Base-by-base conservation (phyloP, 345 rosid species). In the Citrus hindsii region DNA sequence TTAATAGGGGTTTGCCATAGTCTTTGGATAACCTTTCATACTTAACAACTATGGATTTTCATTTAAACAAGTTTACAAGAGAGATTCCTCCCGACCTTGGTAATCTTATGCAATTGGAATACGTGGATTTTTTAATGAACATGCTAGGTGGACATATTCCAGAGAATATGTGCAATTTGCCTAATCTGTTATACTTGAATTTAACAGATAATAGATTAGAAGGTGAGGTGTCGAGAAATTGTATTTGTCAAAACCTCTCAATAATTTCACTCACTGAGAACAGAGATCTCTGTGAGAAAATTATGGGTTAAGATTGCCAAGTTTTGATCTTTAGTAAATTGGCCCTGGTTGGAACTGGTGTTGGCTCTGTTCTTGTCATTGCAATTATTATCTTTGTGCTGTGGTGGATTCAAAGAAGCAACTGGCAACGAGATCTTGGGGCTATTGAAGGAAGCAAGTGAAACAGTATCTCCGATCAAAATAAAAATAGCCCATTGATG, bases 1-100 rank as follows among this genome's bases (percentile, higher is more conserved):
- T 42, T 42, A 12, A 42, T 42, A 2, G 48, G 14, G 48, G 48
- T 42, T 42, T 42, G 48, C 48, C 86, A 10, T 33, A 27, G 7
- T 81, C 94, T 18, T 73, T 91, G 80, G 93, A 94, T 61, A 90
- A 89, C 71, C 88, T 91, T 60, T 87, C 94, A 0, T 89, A 87
- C 79, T 76, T 93, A 87, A 86, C 92, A 1, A 81, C 65, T 79
- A 77, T 94, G 81, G 97, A 94, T 86, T 82, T 94, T 74, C 92
- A 87, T 62, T 79, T 65, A 51, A 94, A 94, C 75, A 84, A 78
- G 68, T 88, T 96, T 67, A 81, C 88, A 0, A 95, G 97, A 77
- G 86, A 72, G 48, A 80, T 96, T 79, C 97, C 98, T 81, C 40
- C 64, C 0, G 92, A 86, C 38, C 27, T 94, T 63, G 93, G 93